Evolutionary conservation across 2,329 filamentous ascomycete species (phyloP), one percentile per base, ranked within the genome.

Genomic region (Leptoxyphium fumago): DNA sequence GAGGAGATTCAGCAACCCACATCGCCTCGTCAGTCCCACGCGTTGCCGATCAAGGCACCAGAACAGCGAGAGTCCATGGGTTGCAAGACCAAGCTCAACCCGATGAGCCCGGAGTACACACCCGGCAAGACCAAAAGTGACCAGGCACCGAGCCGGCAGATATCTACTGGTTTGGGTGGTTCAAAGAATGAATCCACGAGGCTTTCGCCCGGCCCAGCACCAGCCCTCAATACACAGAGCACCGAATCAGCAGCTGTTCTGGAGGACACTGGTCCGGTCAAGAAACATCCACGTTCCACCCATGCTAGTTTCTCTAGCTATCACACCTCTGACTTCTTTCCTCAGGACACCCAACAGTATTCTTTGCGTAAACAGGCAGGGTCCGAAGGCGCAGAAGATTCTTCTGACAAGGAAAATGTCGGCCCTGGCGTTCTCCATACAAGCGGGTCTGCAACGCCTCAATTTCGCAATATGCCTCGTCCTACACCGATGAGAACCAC

Each of bases 271-370:
- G 32, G 15, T 13, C 32, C 32, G 4, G 15, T 9, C 32, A 9
- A 36, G 39, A 42, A 30, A 34, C 36, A 17, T 29, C 21, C 8
- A 14, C 43, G 29, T 2, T 41, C 39, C 13, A 43, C 50, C 21
- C 38, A 49, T 45, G 61, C 59, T 5, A 63, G 61, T 45, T 46
- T 55, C n/a, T 56, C 60, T 9, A 63, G 61, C 48, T 58, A 61
- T 45, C 52, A 53, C 29, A 64, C 61, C 10, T 56, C 57, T 15
- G 61, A 64, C 48, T 64, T 64, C 55, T 64, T 64, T 46, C 61
- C 61, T 9, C 51, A 51, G 48, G 60, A 64, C 45, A 58, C 61
- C 21, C 50, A 52, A 29, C 60, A 63, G 14, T 60, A 62, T 43
- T 63, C 61, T 5, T 55, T 55, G 38, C 56, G 55, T 26, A 58